phyloP scores from a whole-genome alignment of 306 rosid species.

The Pyrus betulifolia region DNA sequence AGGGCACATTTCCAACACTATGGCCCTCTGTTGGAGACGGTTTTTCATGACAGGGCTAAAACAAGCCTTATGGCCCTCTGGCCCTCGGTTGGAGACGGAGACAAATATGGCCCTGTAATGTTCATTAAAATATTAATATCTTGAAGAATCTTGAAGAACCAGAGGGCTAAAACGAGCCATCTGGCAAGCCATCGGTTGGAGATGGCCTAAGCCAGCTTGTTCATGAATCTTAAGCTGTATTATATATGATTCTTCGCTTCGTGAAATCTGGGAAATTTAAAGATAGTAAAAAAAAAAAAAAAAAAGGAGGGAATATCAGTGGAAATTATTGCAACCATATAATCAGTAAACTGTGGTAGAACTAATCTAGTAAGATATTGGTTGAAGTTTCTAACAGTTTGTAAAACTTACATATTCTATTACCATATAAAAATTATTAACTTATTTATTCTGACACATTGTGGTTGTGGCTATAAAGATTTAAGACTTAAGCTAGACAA shows the following conservation, averaged over 20 bases:
- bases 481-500: background rate
- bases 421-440: too few species aligned
- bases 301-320: background rate
- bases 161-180: too few species aligned
- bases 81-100: too few species aligned
- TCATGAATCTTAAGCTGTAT: background rate
- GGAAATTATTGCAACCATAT: background rate
- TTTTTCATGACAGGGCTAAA: too few species aligned
- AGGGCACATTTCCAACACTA: too few species aligned
- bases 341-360: background rate
- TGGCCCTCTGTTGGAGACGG: too few species aligned
- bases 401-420: background rate
- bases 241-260: background rate
- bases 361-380: background rate
- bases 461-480: background rate
- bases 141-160: too few species aligned
- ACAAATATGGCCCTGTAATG: accelerated
- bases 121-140: too few species aligned
- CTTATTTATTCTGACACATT: background rate
- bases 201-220: too few species aligned
- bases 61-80: too few species aligned
- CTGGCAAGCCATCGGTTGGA: too few species aligned
- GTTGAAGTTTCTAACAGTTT: background rate
- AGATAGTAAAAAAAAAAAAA: background rate
- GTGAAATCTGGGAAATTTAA: background rate